Evolutionary conservation across 192 early-diverging fungal genomes (phyloP).

Genomic region (Glomus cerebriforme): DNA sequence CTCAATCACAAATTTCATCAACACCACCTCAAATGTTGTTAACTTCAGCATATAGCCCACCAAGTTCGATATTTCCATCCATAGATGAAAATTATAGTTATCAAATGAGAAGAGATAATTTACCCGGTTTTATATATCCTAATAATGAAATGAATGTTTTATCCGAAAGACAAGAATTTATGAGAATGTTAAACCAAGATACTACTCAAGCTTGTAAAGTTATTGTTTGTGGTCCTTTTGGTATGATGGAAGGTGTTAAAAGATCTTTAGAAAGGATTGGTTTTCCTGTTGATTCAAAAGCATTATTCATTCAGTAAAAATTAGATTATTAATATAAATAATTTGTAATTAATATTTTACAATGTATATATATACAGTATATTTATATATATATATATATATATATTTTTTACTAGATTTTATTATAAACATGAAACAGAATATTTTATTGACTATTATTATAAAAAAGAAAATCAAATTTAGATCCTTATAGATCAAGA

Average conservation of each 20-base stretch:
- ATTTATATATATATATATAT: too few species aligned
- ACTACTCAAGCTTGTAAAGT: background rate
- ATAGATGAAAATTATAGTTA: background rate
- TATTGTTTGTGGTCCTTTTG: slow-evolving; percentile 13
- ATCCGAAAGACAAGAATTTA: slow-evolving; percentile 6
- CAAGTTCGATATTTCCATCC: background rate
- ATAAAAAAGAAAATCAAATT: too few species aligned
- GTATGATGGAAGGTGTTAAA: slow-evolving; percentile 8
- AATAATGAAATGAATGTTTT: background rate
- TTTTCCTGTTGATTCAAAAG: slow-evolving; percentile 1
- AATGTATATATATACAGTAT: too few species aligned
- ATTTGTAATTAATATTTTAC: background rate
- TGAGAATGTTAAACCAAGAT: background rate
- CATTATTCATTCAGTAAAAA: background rate
- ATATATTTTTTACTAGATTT: too few species aligned
- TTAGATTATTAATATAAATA: background rate
- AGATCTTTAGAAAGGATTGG: background rate
- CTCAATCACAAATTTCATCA: too few species aligned
- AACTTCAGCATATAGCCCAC: background rate
- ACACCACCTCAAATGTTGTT: background rate
- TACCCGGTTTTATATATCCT: background rate
- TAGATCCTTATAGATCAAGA: too few species aligned
- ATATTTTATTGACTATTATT: too few species aligned
- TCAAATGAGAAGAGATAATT: background rate
- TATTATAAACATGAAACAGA: too few species aligned